Conservation (phyloP, 1,284 basidiomycete species). For the Meripilus lineatus region DNA sequence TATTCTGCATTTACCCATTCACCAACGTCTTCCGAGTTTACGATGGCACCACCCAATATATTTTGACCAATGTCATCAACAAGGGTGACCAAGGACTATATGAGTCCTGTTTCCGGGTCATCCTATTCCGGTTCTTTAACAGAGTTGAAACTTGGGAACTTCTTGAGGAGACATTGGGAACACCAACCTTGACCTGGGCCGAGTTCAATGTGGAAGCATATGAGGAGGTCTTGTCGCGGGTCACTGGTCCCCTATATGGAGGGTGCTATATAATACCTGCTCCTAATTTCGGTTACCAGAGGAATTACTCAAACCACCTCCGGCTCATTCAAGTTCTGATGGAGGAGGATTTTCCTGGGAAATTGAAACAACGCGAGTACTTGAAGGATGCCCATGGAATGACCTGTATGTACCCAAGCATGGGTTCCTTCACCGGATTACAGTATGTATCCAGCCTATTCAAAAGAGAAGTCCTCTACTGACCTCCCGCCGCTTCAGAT, state of each 20-base stretch:
- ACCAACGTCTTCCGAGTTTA: constrained; percentile 40
- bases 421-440: constrained; percentile 36
- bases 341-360: constrained; percentile 29
- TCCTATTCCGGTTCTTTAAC: constrained; percentile 39
- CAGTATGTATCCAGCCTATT: constrained; percentile 28
- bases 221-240: constrained; percentile 26
- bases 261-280: constrained; percentile 37
- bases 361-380: constrained; percentile 26
- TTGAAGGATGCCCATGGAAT: constrained; percentile 34
- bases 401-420: constrained; percentile 31
- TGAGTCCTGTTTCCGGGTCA: constrained; percentile 38
- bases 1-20: constrained; percentile 31
- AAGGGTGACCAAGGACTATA: constrained; percentile 30
- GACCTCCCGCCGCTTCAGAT: constrained; percentile 18
- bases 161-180: constrained; percentile 28
- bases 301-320: constrained; percentile 30
- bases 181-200: constrained; percentile 25
- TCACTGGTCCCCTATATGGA: constrained; percentile 28
- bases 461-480: not conserved
- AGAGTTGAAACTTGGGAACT: constrained; percentile 38
- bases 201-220: constrained; percentile 31
- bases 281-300: constrained; percentile 29
- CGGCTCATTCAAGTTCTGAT: constrained; percentile 35
- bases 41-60: constrained; percentile 38
- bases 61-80: constrained; percentile 34